These are phyloP conservation scores for Zizania latifolia DNA, from an alignment of 176 grass and related monocot genomes.

Conservation along the genomic window DNA sequence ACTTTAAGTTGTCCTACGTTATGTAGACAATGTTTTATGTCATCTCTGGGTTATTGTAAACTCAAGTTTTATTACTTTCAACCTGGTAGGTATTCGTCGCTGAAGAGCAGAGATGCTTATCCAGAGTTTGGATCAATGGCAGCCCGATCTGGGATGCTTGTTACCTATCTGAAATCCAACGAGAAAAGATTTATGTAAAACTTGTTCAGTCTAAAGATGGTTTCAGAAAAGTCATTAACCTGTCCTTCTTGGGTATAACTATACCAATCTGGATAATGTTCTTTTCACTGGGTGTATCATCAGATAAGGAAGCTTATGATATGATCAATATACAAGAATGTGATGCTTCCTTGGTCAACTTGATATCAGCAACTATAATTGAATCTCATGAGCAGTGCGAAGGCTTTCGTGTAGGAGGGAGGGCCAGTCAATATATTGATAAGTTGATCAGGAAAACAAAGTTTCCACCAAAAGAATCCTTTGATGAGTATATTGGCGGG, in stretches of 20 bases:
- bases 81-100: constrained; percentile 65
- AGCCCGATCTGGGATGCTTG: constrained; percentile 22
- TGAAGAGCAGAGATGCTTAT: constrained; percentile 67
- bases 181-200: constrained; percentile 44
- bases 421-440: constrained; percentile 54
- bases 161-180: constrained; percentile 45
- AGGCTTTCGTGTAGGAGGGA: constrained; percentile 43
- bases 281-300: constrained; percentile 67
- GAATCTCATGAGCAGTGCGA: constrained; percentile 51
- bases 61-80: not conserved
- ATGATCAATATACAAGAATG: constrained; percentile 71
- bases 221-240: constrained; percentile 40
- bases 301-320: constrained; percentile 73
- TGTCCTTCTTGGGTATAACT: constrained; percentile 53
- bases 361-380: constrained; percentile 63
- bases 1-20: not conserved
- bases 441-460: constrained; percentile 48
- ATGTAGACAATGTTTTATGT: not conserved
- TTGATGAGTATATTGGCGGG: constrained; percentile 63
- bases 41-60: not conserved
- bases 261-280: constrained; percentile 76
- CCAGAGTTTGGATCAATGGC: constrained; percentile 60
- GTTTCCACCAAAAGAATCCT: constrained; percentile 59
- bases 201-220: constrained; percentile 50
- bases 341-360: constrained; percentile 51